Conservation (phyloP, 257 asterid genomes). For the Solanum okadae region DNA sequence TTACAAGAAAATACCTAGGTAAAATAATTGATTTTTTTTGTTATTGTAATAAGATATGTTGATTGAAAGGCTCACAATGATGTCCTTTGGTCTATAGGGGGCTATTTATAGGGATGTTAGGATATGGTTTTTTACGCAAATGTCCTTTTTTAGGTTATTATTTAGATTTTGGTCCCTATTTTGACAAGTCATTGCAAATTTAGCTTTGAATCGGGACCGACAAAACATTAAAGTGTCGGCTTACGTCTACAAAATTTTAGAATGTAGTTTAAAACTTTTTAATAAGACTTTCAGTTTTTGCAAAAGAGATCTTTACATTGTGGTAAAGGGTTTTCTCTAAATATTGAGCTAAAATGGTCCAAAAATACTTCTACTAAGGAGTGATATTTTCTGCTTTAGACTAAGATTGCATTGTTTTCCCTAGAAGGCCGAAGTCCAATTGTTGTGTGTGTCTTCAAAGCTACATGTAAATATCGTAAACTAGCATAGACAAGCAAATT, state of each 20-base stretch:
- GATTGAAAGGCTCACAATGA: neutral
- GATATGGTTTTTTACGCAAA: neutral
- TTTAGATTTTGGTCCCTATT: neutral
- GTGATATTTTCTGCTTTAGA: neutral
- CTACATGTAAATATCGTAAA: no score
- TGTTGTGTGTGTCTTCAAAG: no score
- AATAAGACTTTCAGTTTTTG: neutral
- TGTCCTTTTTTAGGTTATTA: neutral
- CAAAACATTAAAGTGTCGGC: neutral
- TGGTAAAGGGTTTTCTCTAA: neutral
- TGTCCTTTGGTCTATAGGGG: neutral
- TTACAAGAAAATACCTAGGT: neutral
- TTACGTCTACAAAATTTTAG: neutral
- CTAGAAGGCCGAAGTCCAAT: no score
- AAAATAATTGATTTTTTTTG: neutral
- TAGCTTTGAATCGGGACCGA: neutral
- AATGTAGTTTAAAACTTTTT: neutral
- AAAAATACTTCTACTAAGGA: neutral
- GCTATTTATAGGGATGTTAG: neutral
- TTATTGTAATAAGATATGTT: neutral
- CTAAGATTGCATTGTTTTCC: neutral
- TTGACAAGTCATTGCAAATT: neutral
- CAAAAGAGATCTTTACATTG: neutral
- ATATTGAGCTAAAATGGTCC: neutral
- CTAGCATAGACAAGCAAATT: no score